Evolutionary conservation across 1,284 basidiomycete species (phyloP), one percentile per base, ranked within the genome.

Genomic region (Dichomitus squalens): DNA sequence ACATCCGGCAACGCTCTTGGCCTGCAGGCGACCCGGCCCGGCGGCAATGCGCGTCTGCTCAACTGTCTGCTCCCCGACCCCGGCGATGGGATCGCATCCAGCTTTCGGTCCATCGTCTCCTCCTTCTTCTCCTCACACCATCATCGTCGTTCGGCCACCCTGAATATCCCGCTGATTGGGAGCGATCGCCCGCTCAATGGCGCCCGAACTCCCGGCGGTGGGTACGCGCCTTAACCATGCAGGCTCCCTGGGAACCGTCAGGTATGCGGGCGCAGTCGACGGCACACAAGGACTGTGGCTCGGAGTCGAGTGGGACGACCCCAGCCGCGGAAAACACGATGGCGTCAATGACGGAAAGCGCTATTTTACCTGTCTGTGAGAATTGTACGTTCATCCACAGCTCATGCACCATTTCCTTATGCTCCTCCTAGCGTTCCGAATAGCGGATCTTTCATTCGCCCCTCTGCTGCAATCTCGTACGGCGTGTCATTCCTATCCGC

Each of bases 301-400:
- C 4, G 96, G 96, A 12, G 83, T 98, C 50, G 96, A 98, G 76
- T 99, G 96, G 93, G 96, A 99, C 68, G 87, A 95, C 68, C 80
- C 88, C 5, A 59, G 70, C 1, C 82, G 92, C 52, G 96, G 96
- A 25, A 96, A 92, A 73, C 95, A 98, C 70, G 85, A 89, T 64
- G 96, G 96, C 11, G 72, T 79, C 55, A 92, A 91, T 71, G 86
- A 92, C 63, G 91, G 87, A 34, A 83, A 78, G 54, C 80, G 79
- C 34, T 96, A 97, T 73, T 99, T 98, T 70, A 70, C 74, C 47
- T 92, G 90, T 75, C 74, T 81, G 92, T 93, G 74, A 78, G 86
- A 62, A 31, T 20, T 54, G 52, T 52, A 43, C 23, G 56, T 58
- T 53, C 43, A 34, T 57, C 43, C 48, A 29, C 25, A 34, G 41